Evolutionary conservation across 2,329 filamentous ascomycete species (phyloP).

Genomic region (Scedosporium apiospermum): DNA sequence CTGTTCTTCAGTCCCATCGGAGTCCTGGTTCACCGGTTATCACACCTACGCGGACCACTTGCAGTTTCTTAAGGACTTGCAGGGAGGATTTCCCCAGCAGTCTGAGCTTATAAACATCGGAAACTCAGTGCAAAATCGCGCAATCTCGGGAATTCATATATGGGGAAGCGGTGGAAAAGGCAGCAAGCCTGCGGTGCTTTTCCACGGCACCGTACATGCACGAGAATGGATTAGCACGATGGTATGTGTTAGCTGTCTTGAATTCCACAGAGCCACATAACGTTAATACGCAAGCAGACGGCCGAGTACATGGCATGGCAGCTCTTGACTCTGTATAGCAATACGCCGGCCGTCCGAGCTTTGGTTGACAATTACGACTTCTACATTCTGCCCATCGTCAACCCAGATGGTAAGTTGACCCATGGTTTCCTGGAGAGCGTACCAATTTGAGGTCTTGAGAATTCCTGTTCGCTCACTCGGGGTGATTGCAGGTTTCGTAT

Average conservation of each 20-base stretch:
- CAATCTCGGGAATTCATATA: slow-evolving; percentile 54
- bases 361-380: slow-evolving; percentile 56
- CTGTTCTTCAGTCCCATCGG: neutral
- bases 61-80: slow-evolving; percentile 35
- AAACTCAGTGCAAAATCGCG: slow-evolving; percentile 32
- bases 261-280: neutral
- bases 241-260: slow-evolving; percentile 17
- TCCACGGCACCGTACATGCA: slow-evolving; percentile 50
- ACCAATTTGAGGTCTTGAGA: no score
- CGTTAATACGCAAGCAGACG: slow-evolving; percentile 16
- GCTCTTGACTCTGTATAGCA: slow-evolving; percentile 35
- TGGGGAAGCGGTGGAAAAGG: slow-evolving; percentile 36
- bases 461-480: neutral
- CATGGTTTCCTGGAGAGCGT: neutral
- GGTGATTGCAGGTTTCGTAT: slow-evolving; percentile 41
- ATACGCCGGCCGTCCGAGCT: slow-evolving; percentile 24
- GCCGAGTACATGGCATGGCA: slow-evolving; percentile 43
- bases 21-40: slow-evolving; percentile 22
- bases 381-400: slow-evolving; percentile 54
- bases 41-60: slow-evolving; percentile 42
- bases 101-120: slow-evolving; percentile 41
- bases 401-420: slow-evolving; percentile 41
- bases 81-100: slow-evolving; percentile 29
- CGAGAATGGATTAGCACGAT: slow-evolving; percentile 51
- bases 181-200: slow-evolving; percentile 41